These are phyloP conservation scores for Chrysoporthe puriensis DNA, from an alignment of 2,329 filamentous ascomycete genomes.

Conservation along the genomic window DNA sequence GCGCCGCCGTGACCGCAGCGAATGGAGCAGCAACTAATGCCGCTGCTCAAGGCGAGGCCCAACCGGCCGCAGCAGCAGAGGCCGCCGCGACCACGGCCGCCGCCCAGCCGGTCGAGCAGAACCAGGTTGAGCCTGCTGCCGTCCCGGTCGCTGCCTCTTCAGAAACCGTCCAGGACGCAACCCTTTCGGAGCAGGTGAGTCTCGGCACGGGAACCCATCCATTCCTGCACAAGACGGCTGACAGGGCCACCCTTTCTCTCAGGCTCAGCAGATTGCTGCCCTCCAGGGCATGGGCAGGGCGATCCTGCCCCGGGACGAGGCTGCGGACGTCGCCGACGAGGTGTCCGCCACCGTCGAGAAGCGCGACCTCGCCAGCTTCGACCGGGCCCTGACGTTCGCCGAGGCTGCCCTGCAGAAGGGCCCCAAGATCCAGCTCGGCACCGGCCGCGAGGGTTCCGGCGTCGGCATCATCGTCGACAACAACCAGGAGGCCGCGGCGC, in stretches of 20 bases:
- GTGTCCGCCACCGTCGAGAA: conserved; percentile 40
- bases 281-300: conserved; percentile 55
- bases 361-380: conserved; percentile 52
- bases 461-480: conserved; percentile 43
- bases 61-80: conserved; percentile 32
- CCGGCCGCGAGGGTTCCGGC: conserved; percentile 46
- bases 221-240: conserved; percentile 6
- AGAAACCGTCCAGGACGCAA: conserved; percentile 37
- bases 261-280: conserved; percentile 47
- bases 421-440: conserved; percentile 54
- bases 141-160: conserved; percentile 9
- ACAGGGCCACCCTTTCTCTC: conserved; percentile 10
- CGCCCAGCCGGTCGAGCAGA: conserved; percentile 27
- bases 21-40: conserved; percentile 35
- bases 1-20: conserved; percentile 48
- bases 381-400: conserved; percentile 50
- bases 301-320: conserved; percentile 45
- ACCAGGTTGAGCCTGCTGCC: conserved; percentile 3
- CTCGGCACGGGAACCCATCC: neutral
- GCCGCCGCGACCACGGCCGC: conserved; percentile 32
- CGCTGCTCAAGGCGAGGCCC: conserved; percentile 33
- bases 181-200: conserved; percentile 42
- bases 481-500: conserved; percentile 32
- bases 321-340: conserved; percentile 30
- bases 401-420: conserved; percentile 49